These are phyloP conservation scores for Zygosaccharomyces kombuchaensis DNA, from an alignment of 805 yeast genomes.

Conservation along the genomic window DNA sequence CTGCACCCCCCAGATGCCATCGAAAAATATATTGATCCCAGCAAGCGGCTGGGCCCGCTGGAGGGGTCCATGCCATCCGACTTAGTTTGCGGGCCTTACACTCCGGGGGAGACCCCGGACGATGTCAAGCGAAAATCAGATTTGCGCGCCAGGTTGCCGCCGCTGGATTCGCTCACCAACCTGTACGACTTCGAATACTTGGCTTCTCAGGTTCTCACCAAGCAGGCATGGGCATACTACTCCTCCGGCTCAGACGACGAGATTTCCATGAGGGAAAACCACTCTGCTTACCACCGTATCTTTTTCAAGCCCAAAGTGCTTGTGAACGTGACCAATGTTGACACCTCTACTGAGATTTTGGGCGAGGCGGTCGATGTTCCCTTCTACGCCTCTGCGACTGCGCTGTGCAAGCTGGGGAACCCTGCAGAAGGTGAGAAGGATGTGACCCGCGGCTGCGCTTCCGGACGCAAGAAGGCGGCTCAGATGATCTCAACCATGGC, in stretches of 20 bases:
- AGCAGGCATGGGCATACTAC: constrained; percentile 88
- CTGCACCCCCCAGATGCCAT: constrained; percentile 88
- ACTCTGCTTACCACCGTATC: constrained; percentile 79
- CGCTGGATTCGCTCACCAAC: constrained; percentile 64
- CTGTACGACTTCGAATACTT: constrained; percentile 82
- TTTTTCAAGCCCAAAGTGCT: constrained; percentile 82
- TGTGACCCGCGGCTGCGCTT: constrained; percentile 76
- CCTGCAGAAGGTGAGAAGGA: constrained; percentile 82
- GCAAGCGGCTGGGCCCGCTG: constrained; percentile 60
- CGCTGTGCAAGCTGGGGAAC: constrained; percentile 86
- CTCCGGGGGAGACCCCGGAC: constrained; percentile 35
- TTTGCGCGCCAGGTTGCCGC: constrained; percentile 53
- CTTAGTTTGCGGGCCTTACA: constrained; percentile 27
- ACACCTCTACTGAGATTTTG: constrained; percentile 65
- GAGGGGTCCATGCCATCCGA: constrained; percentile 33
- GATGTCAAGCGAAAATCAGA: constrained; percentile 28
- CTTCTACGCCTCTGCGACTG: constrained; percentile 88
- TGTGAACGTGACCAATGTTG: constrained; percentile 75
- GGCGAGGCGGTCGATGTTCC: constrained; percentile 72
- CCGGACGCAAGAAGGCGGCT: constrained; percentile 50
- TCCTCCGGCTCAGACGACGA: constrained; percentile 93
- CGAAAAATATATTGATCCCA: constrained; percentile 52
- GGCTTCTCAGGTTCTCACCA: constrained; percentile 73
- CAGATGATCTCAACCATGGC: constrained; percentile 95
- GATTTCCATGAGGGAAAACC: constrained; percentile 84